Base-by-base conservation (phyloP, 345 rosid genomes). In the Euphorbia peplus region DNA sequence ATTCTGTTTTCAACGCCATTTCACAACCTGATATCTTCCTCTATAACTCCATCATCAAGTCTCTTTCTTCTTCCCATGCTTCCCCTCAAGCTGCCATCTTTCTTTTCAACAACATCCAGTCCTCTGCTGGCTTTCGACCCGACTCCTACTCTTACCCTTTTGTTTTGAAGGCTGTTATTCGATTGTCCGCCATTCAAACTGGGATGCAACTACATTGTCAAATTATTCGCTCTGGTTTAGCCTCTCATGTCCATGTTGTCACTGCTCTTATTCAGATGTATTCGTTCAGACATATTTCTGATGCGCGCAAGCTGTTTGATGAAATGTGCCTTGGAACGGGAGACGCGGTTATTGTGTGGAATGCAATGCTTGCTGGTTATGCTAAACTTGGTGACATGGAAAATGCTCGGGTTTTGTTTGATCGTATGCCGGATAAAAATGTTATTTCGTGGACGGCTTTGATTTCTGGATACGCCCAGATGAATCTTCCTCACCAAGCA, bases 391-490 rank as follows among this genome's bases (percentile, higher is more conserved):
- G 88, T 11, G 70, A 82, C 52, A 56, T 88, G 73, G 76, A 78
- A 59, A 62, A 55, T 66, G 92, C 91, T 15, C 73, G 29, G 52
- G 26, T 61, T 56, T 70, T 92, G 71, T 72, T 90, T 25, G 85
- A 88, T 24, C 67, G 37, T 25, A 88, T 87, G 91, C 89, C 87
- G 44, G 41, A 56, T 67, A 84, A 80, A 63, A 72, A 86, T 72
- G 86, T 71, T 16, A 77, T 90, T 78, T 79, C 89, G 69, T 92
- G 95, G 95, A 90, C 97, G 32, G 57, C 88, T 52, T 53, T 92
- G 62, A 83, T 92, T 65, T 69, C 91, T 9, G 97, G 88, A 8
- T 86, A 83, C 41, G 86, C 81, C 4, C 89, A 84, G 73, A 73
- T 58, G 47, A 79, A 79, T 58, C 75, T 77, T 46, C 78, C 86